Evolutionary conservation across 371 early-diverging fungal genomes (phyloP).

Genomic region (Syncephalastrum racemosum): DNA sequence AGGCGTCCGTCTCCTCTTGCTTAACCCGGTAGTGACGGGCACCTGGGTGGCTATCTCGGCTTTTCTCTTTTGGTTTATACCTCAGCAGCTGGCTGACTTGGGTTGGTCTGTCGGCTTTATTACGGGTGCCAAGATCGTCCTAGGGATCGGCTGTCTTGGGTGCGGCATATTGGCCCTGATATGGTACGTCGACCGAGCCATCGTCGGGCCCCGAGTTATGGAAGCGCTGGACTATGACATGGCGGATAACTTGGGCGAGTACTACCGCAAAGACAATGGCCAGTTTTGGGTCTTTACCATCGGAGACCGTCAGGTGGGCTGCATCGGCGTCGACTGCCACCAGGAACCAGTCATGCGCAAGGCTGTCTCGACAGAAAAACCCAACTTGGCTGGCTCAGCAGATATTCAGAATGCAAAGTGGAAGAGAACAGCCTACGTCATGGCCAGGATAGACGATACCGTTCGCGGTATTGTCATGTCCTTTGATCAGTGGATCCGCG

Average conservation of each 20-base stretch:
- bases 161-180: conserved; percentile 26
- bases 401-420: conserved; percentile 35
- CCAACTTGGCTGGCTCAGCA: conserved; percentile 17
- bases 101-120: conserved; percentile 19
- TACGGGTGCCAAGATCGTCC: conserved; percentile 14
- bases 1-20: conserved; percentile 29
- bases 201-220: conserved; percentile 27
- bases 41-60: conserved; percentile 25
- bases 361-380: not conserved
- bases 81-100: conserved; percentile 10
- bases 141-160: conserved; percentile 25
- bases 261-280: conserved; percentile 35
- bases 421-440: conserved; percentile 22
- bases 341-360: conserved; percentile 14
- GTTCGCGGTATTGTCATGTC: conserved; percentile 24
- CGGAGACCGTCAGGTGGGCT: conserved; percentile 40
- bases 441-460: conserved; percentile 37
- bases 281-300: conserved; percentile 53
- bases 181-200: conserved; percentile 41
- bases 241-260: conserved; percentile 33
- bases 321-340: conserved; percentile 43
- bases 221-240: conserved; percentile 44
- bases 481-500: not conserved
- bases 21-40: conserved; percentile 25
- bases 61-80: conserved; percentile 15